These are phyloP conservation scores for Neckera pumila DNA, from an alignment of 225 moss, liverwort and hornwort genomes.

Conservation along the genomic window DNA sequence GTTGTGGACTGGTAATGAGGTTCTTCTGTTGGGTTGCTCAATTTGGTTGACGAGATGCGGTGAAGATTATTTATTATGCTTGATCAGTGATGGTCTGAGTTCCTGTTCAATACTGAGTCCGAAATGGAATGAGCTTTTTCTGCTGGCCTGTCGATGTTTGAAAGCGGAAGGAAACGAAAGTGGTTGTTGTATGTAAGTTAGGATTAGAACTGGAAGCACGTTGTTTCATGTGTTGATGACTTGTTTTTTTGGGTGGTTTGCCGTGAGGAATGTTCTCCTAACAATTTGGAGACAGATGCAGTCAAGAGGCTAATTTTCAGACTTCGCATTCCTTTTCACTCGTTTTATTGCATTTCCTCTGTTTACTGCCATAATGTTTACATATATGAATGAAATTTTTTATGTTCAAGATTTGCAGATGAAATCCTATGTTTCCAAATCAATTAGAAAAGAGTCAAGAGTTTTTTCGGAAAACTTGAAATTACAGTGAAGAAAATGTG, in stretches of 20 bases:
- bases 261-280: not conserved
- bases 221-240: not conserved
- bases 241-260: not conserved
- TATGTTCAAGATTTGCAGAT: not conserved
- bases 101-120: not conserved
- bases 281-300: not conserved
- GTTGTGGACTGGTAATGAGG: not conserved
- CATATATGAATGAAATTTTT: not conserved
- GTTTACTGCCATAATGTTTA: not conserved
- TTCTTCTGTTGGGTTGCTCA: not conserved
- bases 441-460: not conserved
- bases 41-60: not conserved
- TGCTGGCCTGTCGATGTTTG: not conserved
- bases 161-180: not conserved
- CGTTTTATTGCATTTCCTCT: not conserved
- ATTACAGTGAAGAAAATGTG: not conserved
- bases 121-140: not conserved
- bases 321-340: too few relatives aligned
- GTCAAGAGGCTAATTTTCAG: not conserved
- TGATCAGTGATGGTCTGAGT: not conserved
- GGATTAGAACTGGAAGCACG: not conserved
- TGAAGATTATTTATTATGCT: too few relatives aligned
- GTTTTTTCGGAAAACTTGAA: not conserved
- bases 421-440: not conserved
- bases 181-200: not conserved